phyloP scores from a whole-genome alignment of 345 rosid species.

The Brassica carinata region DNA sequence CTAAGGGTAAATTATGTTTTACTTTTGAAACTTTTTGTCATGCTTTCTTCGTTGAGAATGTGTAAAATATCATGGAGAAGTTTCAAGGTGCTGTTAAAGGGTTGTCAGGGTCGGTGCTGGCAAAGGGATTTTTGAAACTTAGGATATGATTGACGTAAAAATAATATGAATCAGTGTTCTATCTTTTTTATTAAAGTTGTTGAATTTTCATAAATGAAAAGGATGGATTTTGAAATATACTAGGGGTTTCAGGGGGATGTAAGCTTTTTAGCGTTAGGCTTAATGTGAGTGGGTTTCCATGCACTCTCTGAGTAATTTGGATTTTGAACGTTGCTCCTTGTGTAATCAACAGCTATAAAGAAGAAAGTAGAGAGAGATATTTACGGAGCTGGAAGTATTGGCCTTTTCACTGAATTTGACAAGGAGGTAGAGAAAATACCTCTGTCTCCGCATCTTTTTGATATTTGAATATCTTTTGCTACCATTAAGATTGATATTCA shows the following conservation, averaged over 20 bases:
- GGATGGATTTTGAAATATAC: neutral
- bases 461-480: neutral
- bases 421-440: conserved; percentile 53
- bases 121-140: neutral
- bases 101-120: neutral
- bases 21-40: neutral
- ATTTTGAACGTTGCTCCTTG: conserved; percentile 18
- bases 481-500: conserved; percentile 1
- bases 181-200: neutral
- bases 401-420: conserved; percentile 60
- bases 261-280: conserved; percentile 8
- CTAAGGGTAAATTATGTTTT: conserved; percentile 57
- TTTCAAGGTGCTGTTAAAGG: neutral
- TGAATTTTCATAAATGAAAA: conserved; percentile 4
- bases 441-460: conserved; percentile 15
- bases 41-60: neutral
- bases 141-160: neutral
- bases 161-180: neutral
- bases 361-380: conserved; percentile 78
- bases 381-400: conserved; percentile 74
- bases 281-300: conserved; percentile 6
- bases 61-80: neutral
- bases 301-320: conserved; percentile 4
- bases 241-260: neutral
- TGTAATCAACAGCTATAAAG: conserved; percentile 62